Evolutionary conservation across 495 filamentous ascomycete genomes (phyloP), one percentile per base, ranked within the genome.

Genomic region (Penicillium angulare): DNA sequence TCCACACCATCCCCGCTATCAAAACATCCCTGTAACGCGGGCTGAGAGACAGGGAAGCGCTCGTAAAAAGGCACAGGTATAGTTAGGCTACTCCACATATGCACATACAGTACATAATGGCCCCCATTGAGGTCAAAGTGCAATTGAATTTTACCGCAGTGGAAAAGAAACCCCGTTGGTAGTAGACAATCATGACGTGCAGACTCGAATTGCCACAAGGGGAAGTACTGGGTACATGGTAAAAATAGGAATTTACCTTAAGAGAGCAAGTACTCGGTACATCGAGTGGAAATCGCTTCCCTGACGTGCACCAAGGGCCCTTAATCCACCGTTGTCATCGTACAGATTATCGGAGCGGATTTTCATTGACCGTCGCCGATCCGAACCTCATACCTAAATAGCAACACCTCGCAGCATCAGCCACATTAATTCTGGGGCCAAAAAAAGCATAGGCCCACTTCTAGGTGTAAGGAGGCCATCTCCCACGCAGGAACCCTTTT

Each of bases 171-270:
- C 38, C 21, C 38, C 3, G n/a, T n/a, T n/a, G n/a, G 15, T 13
- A n/a, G 45, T 35, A 22, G 13, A 32, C 44, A 53, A 58, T 58
- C 50, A 58, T 58, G 55, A 58, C 55, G 58, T 54, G 50, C 57
- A 51, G 57, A 51, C 42, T 50, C 5, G 8, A n/a, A 6, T 53
- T 32, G 50, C 55, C 50, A 58, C 55, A 18, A 1, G 16, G 18
- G 9, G 13, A 56, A 15, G 53, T 57, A 57, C 41, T 9, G 1
- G 34, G 29, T 57, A 57, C 55, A 13, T 45, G 1, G 0, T 0
- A 7, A 2, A 26, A 0, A 15, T 23, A 50, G 40, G 2, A 9
- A 22, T 2, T 8, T 0, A 21, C 13, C 8, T 13, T 1, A 3
- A 1, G 15, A 9, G 12, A 8, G 2, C 21, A 49, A 43, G 57